Evolutionary conservation across 139 green algal species (phyloP).

Genomic region (Edaphochlamys debaryana): DNA sequence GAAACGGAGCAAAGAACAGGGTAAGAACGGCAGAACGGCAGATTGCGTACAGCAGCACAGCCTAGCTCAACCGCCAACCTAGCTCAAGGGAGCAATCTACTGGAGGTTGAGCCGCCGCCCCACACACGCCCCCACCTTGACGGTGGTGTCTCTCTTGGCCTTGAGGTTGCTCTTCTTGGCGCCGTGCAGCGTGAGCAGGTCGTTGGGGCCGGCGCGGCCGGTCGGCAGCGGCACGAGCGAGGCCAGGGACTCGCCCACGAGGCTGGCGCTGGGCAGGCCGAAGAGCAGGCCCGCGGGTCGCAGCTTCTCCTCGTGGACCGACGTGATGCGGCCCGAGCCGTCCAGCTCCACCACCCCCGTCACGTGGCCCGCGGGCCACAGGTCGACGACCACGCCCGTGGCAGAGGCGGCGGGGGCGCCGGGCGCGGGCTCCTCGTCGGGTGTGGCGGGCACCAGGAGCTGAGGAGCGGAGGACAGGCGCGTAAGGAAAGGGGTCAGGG

Average conservation of each 20-base stretch:
- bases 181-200: conserved; percentile 3
- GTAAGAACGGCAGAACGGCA: neutral
- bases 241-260: neutral
- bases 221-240: neutral
- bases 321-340: neutral
- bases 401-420: no score
- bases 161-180: conserved; percentile 44
- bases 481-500: no score
- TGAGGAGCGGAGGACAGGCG: no score
- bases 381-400: neutral
- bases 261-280: neutral
- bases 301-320: neutral
- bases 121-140: conserved; percentile 21
- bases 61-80: no score
- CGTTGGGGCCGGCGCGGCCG: neutral
- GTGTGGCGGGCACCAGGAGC: no score
- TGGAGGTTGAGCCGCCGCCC: no score
- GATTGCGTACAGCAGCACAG: no score
- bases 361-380: neutral
- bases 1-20: neutral
- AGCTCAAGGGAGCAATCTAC: no score
- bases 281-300: conserved; percentile 40
- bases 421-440: no score
- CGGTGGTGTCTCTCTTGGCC: neutral
- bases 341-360: conserved; percentile 21